Percentiles rank a stretch among this genome's conserved stretches.
Conservation (phyloP, 768 basidiomycete genomes). For the Boletus subparvulus region DNA sequence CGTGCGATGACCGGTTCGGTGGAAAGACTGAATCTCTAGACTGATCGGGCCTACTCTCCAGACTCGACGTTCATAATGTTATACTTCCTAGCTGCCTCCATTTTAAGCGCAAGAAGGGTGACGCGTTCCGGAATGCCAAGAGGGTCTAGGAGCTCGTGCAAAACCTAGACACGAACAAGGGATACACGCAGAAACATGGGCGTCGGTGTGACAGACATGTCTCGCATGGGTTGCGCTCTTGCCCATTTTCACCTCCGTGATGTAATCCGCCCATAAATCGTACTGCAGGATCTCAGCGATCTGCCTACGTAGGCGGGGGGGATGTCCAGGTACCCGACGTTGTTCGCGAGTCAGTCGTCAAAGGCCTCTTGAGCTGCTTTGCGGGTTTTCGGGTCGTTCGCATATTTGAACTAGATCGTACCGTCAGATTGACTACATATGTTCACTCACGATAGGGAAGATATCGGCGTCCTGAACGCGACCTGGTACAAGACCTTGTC, state of each 20-base stretch:
- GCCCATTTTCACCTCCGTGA: too few relatives aligned
- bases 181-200: background rate
- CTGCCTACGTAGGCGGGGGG: constrained; percentile 66
- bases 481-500: too few relatives aligned
- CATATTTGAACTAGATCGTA: constrained; percentile 68
- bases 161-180: constrained; percentile 49
- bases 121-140: constrained; percentile 67
- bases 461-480: too few relatives aligned
- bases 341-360: constrained; percentile 74
- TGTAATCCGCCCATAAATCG: too few relatives aligned
- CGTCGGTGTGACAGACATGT: constrained; percentile 40
- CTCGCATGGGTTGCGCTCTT: constrained; percentile 63
- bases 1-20: too few relatives aligned
- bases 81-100: too few relatives aligned
- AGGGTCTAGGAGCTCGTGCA: constrained; percentile 74
- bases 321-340: constrained; percentile 67
- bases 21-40: too few relatives aligned
- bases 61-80: too few relatives aligned
- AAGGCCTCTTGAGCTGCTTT: constrained; percentile 61
- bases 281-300: constrained; percentile 50
- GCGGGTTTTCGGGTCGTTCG: constrained; percentile 68
- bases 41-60: too few relatives aligned
- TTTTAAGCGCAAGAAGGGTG: constrained; percentile 69
- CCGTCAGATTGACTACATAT: background rate
- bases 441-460: constrained; percentile 60